A percentile compares a stretch with the other conserved stretches of the same genome.
Evolutionary conservation across 2,329 filamentous ascomycete species (phyloP).

Genomic region (Paracorniculantispora psalliotae): DNA sequence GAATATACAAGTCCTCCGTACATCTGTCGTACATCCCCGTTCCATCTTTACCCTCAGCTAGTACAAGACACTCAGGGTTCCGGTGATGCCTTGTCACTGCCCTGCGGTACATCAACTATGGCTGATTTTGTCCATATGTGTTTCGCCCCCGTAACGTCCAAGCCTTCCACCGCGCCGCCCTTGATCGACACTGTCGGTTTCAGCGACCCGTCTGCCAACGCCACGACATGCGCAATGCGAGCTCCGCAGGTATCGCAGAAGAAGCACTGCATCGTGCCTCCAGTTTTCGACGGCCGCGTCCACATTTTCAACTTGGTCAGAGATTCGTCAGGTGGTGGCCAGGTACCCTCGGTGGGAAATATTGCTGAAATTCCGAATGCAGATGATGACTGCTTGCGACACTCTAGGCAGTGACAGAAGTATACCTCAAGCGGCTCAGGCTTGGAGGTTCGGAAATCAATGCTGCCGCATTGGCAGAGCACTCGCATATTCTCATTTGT

Average conservation of each 20-base stretch:
- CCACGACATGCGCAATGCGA: slow-evolving; percentile 42
- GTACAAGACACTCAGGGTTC: not conserved
- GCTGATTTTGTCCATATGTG: slow-evolving; percentile 44
- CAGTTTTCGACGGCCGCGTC: slow-evolving; percentile 34
- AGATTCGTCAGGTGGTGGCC: slow-evolving; percentile 33
- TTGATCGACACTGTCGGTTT: slow-evolving; percentile 39
- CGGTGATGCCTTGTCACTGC: slow-evolving; percentile 22
- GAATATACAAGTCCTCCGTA: not conserved
- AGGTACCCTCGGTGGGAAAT: slow-evolving; percentile 35
- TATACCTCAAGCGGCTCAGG: slow-evolving; percentile 32
- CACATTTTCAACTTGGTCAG: slow-evolving; percentile 31
- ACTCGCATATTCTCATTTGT: slow-evolving; percentile 14
- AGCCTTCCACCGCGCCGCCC: slow-evolving; percentile 38
- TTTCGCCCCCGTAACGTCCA: slow-evolving; percentile 34
- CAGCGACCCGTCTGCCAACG: slow-evolving; percentile 32
- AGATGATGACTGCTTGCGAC: slow-evolving; percentile 39
- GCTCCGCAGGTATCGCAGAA: slow-evolving; percentile 40
- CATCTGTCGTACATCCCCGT: not conserved
- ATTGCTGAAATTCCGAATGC: slow-evolving; percentile 43
- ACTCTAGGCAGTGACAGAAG: slow-evolving; percentile 44
- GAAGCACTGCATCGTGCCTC: slow-evolving; percentile 39
- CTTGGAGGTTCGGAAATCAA: slow-evolving; percentile 31
- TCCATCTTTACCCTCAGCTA: not conserved
- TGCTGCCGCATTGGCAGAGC: slow-evolving; percentile 36
- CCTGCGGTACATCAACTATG: slow-evolving; percentile 39